phyloP scores from a whole-genome alignment of 1,139 yeast genomes.

The Candida tetrigidarum region DNA sequence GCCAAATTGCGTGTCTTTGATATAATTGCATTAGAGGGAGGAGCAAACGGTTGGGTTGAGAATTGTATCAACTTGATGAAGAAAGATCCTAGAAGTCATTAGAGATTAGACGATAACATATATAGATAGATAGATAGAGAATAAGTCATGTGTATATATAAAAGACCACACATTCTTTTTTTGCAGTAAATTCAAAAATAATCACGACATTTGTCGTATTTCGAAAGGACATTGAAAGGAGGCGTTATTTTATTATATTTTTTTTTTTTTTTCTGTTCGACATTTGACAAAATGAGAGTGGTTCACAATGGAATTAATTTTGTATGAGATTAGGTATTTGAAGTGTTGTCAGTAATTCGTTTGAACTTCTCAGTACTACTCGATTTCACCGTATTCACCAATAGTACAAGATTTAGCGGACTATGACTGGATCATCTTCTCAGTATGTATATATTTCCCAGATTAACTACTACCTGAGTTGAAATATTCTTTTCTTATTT shows the following conservation, averaged over 20 bases:
- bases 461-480: background rate
- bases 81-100: slow-evolving; percentile 50
- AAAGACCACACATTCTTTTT: background rate
- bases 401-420: background rate
- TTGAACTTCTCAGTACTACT: too few species aligned
- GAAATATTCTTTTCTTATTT: too few species aligned
- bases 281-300: background rate
- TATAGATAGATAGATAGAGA: background rate
- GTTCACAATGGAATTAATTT: too few species aligned
- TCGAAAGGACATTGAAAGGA: background rate
- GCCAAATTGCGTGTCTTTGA: slow-evolving; percentile 52
- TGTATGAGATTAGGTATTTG: too few species aligned
- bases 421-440: slow-evolving; percentile 33
- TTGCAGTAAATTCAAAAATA: background rate
- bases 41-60: slow-evolving; percentile 91
- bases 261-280: background rate
- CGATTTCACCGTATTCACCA: background rate
- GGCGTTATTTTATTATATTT: slow-evolving; percentile 1
- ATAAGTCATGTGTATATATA: background rate
- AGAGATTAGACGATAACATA: too few species aligned
- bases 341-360: background rate
- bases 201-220: slow-evolving; percentile 3
- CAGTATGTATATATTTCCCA: slow-evolving; percentile 26
- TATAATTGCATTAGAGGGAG: slow-evolving; percentile 73
- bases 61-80: slow-evolving; percentile 70